Conservation (phyloP, 148 eudicot species). For the Salicornia ramosissima region DNA sequence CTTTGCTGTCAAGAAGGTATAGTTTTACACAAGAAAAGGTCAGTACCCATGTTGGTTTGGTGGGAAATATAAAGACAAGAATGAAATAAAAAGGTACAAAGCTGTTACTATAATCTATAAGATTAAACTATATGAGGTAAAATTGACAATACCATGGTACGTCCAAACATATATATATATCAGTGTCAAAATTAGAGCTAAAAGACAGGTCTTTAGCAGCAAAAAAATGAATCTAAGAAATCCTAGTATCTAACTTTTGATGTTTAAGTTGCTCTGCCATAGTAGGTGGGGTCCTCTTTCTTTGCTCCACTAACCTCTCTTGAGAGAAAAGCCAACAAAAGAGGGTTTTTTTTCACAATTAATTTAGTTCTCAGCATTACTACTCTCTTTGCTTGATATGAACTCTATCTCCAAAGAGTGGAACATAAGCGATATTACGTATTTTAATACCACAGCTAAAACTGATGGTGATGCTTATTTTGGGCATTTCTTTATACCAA, state of each 20-base stretch:
- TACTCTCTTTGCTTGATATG: conserved; percentile 29
- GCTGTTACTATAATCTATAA: conserved; percentile 13
- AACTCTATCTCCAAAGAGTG: conserved; percentile 37
- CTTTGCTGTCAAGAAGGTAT: conserved; percentile 51
- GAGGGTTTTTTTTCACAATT: neutral
- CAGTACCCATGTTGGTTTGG: conserved; percentile 44
- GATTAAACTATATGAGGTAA: conserved; percentile 19
- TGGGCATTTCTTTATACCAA: conserved; percentile 23
- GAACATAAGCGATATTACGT: conserved; percentile 31
- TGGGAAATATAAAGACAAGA: conserved; percentile 25
- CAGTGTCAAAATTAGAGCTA: conserved; percentile 21
- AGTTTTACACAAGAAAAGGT: conserved; percentile 36
- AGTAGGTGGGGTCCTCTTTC: conserved; percentile 25
- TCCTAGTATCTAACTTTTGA: conserved; percentile 25
- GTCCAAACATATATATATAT: conserved; percentile 18
- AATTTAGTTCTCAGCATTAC: conserved; percentile 18
- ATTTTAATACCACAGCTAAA: conserved; percentile 18
- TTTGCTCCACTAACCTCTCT: conserved; percentile 27
- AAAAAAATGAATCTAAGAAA: neutral
- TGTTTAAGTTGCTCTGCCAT: conserved; percentile 19
- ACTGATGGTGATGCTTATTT: conserved; percentile 25
- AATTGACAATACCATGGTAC: conserved; percentile 17
- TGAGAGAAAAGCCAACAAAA: conserved; percentile 33
- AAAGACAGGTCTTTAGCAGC: conserved; percentile 15
- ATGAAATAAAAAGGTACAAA: conserved; percentile 20